Evolutionary conservation across 2,329 filamentous ascomycete species (phyloP).

Genomic region (Penicillium sp.): DNA sequence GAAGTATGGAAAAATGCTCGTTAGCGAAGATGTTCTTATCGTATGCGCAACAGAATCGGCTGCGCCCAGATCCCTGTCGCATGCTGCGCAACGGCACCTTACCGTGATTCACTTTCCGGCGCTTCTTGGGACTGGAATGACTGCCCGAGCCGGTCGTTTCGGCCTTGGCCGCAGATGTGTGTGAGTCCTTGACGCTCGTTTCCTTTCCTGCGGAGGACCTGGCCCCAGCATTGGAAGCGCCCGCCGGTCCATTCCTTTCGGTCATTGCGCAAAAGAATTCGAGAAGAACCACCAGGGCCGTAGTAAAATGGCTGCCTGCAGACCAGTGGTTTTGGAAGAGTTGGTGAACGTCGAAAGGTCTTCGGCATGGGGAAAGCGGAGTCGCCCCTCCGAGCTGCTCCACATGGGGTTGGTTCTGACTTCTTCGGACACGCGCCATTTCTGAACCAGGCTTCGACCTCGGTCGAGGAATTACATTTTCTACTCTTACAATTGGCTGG

Average conservation of each 20-base stretch:
- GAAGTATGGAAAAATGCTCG: slow-evolving; percentile 32
- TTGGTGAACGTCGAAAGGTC: slow-evolving; percentile 17
- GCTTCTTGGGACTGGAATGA: slow-evolving; percentile 66
- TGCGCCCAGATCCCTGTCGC: slow-evolving; percentile 26
- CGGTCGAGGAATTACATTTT: slow-evolving; percentile 6
- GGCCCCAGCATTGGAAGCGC: slow-evolving; percentile 22
- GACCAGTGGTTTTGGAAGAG: slow-evolving; percentile 14
- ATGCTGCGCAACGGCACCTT: slow-evolving; percentile 42
- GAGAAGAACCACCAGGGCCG: slow-evolving; percentile 21
- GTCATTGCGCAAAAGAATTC: slow-evolving; percentile 27
- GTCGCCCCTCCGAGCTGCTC: slow-evolving; percentile 27
- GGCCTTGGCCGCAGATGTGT: slow-evolving; percentile 32
- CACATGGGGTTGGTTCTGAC: slow-evolving; percentile 19
- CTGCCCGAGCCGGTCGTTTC: slow-evolving; percentile 33
- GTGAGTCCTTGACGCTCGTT: slow-evolving; percentile 30
- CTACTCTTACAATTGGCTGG: background rate
- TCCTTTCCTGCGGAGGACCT: slow-evolving; percentile 29
- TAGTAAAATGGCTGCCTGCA: slow-evolving; percentile 28
- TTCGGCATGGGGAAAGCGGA: slow-evolving; percentile 22
- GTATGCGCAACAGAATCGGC: slow-evolving; percentile 15
- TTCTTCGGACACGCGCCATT: slow-evolving; percentile 4
- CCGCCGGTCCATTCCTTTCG: slow-evolving; percentile 27
- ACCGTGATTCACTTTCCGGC: slow-evolving; percentile 88
- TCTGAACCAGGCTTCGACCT: slow-evolving; percentile 10
- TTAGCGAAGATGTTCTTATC: slow-evolving; percentile 26